Evolutionary conservation across 352 stramenopile genomes (phyloP).

Genomic region (Phytopythium ostracodes): DNA sequence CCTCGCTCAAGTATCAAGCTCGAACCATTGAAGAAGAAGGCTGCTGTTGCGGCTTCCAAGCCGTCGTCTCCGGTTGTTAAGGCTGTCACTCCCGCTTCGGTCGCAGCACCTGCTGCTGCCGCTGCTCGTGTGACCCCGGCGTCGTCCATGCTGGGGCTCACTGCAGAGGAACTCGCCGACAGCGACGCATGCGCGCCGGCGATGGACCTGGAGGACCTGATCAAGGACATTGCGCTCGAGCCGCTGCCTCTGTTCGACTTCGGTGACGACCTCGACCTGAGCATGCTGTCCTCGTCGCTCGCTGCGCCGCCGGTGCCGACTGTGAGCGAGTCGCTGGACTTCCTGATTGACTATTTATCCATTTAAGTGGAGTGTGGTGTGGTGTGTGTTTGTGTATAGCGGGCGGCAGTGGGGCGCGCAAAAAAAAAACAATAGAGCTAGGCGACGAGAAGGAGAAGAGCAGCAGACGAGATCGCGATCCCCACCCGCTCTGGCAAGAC

Average conservation of each 20-base stretch:
- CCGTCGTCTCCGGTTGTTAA: background rate
- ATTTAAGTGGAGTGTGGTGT: conserved; percentile 18
- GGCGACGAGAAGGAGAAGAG: conserved; percentile 8
- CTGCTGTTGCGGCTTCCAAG: background rate
- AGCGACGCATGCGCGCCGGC: conserved; percentile 2
- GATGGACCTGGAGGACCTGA: conserved; percentile 22
- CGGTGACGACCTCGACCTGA: conserved; percentile 38
- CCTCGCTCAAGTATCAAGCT: conserved; percentile 16
- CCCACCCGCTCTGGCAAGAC: conserved; percentile 8
- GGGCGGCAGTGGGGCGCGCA: conserved; percentile 6
- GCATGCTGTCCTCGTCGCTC: conserved; percentile 6
- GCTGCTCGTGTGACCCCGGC: background rate
- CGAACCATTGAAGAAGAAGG: conserved; percentile 25
- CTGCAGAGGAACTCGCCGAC: conserved; percentile 2
- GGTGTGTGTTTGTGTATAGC: conserved; percentile 3
- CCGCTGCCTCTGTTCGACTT: conserved; percentile 42
- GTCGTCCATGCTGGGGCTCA: background rate
- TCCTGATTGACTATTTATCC: conserved; percentile 61
- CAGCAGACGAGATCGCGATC: conserved; percentile 7
- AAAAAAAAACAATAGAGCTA: conserved; percentile 8
- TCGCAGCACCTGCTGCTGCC: background rate
- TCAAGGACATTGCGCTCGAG: conserved; percentile 32
- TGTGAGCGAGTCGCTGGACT: conserved; percentile 61
- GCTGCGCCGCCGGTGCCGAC: conserved; percentile 27
- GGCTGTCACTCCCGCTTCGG: background rate